These are phyloP conservation scores for Metarhizium rileyi DNA, from an alignment of 2,329 filamentous ascomycete species.

Conservation along the genomic window DNA sequence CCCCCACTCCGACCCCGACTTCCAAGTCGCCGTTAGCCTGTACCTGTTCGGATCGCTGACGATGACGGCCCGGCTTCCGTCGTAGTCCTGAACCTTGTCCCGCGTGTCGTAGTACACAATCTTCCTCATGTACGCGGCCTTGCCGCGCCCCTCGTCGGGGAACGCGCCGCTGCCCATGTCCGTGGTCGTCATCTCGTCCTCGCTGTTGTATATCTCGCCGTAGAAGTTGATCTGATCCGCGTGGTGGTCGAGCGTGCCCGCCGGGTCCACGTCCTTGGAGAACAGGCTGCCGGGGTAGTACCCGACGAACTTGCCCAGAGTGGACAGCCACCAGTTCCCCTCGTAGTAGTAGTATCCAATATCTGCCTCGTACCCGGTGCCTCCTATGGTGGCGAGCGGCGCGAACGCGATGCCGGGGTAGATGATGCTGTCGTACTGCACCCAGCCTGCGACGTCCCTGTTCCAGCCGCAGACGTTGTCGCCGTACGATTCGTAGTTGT, in stretches of 20 bases:
- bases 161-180: constrained; percentile 16
- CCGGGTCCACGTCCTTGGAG: constrained; percentile 3
- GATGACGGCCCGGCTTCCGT: constrained; percentile 3
- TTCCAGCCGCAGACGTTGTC: constrained; percentile 13
- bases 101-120: constrained; percentile 9
- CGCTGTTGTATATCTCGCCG: constrained; percentile 14
- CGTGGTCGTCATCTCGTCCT: constrained; percentile 9
- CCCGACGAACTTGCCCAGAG: constrained; percentile 9
- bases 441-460: constrained; percentile 12
- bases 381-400: constrained; percentile 9
- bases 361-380: constrained; percentile 9
- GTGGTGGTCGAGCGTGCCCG: constrained; percentile 8
- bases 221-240: constrained; percentile 11
- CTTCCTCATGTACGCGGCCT: constrained; percentile 11
- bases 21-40: constrained; percentile 7
- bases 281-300: constrained; percentile 14
- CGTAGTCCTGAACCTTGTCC: constrained; percentile 3
- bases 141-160: constrained; percentile 10
- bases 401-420: constrained; percentile 11
- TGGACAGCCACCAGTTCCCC: constrained; percentile 14
- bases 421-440: constrained; percentile 10
- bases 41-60: constrained; percentile 10
- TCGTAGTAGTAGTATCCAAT: constrained; percentile 8
- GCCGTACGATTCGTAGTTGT: constrained; percentile 8
- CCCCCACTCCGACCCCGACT: constrained; percentile 10